Base-by-base conservation (phyloP, 805 yeast genomes). In the Kluyveromyces aestuarii region DNA sequence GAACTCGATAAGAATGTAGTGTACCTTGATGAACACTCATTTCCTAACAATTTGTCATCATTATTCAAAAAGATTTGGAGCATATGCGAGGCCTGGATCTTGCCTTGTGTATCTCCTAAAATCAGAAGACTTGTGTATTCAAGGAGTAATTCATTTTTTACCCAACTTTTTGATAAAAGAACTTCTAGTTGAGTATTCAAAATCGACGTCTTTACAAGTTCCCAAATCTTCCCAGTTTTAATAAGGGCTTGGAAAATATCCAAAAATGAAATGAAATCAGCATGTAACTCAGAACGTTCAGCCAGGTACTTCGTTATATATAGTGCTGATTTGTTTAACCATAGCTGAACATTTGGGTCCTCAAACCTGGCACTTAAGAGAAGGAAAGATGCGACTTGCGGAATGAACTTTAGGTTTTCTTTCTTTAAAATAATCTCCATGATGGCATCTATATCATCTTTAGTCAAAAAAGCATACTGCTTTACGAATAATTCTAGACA, bases 151-250 rank as follows among this genome's bases (percentile, higher is more conserved):
- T 57, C 62, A 27, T 72, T 54, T 13, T 55, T 52, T 1, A 77
- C 57, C 84, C 88, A 84, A 36, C 60, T 55, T 2, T 66, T 63
- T 1, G 69, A 68, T 27, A 84, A 67, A 10, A 83, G 57, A 3
- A 76, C 86, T 59, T 85, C 89, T 30, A 84, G 59, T 51, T 84
- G 87, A 0, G 91, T 70, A 53, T 82, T 80, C 13, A 83, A 50
- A 47, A 81, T 68, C 7, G 72, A 54, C 8, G 58, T 55, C 4
- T 83, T 75, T 6, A 80, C 70, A 7, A 62, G 45, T 2, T 63
- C 60, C 72, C 79, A 70, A 14, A 74, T 46, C 1, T 37, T 33
- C 6, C 14, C 19, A 5, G 52, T 51, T 19, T 54, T 49, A 0
- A 69, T 44, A 3, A 81, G 60, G 0, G 49, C 45, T 33, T 64